phyloP scores from a whole-genome alignment of 2,329 filamentous ascomycete species.

The Graphiopsis chlorocephala region DNA sequence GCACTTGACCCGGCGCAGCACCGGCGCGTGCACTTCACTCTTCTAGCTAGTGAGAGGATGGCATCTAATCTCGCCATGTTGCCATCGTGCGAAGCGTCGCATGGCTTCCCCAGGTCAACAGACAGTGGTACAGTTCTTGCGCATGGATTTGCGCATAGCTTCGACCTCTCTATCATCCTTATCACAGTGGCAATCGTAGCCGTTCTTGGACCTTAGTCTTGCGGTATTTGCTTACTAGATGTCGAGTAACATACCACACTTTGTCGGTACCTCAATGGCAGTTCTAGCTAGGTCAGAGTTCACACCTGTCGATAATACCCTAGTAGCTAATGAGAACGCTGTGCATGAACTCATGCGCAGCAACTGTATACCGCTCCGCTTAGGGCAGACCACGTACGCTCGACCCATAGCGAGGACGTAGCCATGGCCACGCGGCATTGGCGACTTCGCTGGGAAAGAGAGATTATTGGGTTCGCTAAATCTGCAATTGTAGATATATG shows the following conservation, averaged over 20 bases:
- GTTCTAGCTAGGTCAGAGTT: too few species aligned
- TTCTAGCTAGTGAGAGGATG: not conserved
- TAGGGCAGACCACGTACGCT: not conserved
- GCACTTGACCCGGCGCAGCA: not conserved
- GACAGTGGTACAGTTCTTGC: too few species aligned
- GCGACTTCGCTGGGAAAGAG: not conserved
- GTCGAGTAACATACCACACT: too few species aligned
- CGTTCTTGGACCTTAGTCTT: too few species aligned
- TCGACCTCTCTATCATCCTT: too few species aligned
- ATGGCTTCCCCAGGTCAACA: not conserved
- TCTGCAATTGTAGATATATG: not conserved
- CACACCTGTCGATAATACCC: too few species aligned
- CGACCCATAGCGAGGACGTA: not conserved
- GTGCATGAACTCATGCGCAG: too few species aligned
- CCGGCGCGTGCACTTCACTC: not conserved
- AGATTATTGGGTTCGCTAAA: not conserved
- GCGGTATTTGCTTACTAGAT: too few species aligned
- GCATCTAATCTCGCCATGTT: not conserved
- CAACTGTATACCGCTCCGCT: not conserved
- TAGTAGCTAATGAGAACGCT: too few species aligned
- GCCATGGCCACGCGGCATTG: not conserved
- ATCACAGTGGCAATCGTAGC: too few species aligned
- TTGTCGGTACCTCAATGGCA: too few species aligned
- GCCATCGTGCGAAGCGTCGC: not conserved
- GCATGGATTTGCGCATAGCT: too few species aligned